Evolutionary conservation across 495 filamentous ascomycete species (phyloP), one percentile per base, ranked within the genome.

Genomic region (Viridothelium virens): DNA sequence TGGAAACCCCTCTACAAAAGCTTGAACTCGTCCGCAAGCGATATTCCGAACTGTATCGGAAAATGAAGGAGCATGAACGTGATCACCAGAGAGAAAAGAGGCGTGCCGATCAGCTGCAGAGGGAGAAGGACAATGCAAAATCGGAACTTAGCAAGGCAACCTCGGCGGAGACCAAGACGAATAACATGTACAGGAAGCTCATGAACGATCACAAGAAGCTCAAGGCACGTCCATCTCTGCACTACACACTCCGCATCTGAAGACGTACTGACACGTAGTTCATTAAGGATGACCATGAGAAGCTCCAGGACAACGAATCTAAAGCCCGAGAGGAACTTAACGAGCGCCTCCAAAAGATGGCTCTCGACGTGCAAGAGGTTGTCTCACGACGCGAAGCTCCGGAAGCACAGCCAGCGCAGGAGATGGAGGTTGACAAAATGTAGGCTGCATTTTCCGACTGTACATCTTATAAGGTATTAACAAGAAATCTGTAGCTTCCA

Each of bases 11-110:
- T 10, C 81, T 87, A 75, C 83, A 81, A 47, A 82, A 91, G 70
- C 88, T 97, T 66, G 94, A 98, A 34, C 84, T 87, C 25, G 83
- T 97, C 2, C 91, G 92, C 68, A 95, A 90, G 70, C 91, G 91
- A 72, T 97, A 92, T 67, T 89, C 90, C 56, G 92, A 97, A 68
- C 84, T 97, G 2, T 81, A 96, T 63, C 86, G 89, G 47, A 91
- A 96, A 65, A 95, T 98, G 91, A 96, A 96, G 72, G 86, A 91
- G 63, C 83, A 95, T 66, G 93, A 97, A 74, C 89, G 92, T 38
- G 94, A 97, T 64, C 90, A 96, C 72, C 82, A 89, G 48, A 97
- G 96, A 78, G 92, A 91, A 72, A 96, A 96, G 79, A 98, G 97
- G 77, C 87, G 91, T 9, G 91, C 89, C 16, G 94, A 98, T 77